Percentiles rank a stretch among this genome's conserved stretches.
Conservation (phyloP, 768 basidiomycete genomes). For the Termitomyces sp. region DNA sequence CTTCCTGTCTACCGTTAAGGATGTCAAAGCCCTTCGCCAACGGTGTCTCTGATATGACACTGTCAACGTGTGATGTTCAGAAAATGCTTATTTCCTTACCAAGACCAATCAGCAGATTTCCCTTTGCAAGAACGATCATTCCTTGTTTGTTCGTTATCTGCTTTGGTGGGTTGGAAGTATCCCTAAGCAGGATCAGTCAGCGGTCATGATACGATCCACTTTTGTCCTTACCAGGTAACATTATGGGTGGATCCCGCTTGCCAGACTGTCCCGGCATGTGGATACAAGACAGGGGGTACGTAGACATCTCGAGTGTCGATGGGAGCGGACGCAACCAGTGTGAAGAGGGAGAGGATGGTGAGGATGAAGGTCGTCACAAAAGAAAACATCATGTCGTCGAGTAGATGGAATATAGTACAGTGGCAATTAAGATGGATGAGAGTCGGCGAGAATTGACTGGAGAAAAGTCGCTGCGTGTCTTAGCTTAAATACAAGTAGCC, state of each 20-base stretch:
- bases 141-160: conserved; percentile 50
- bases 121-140: conserved; percentile 39
- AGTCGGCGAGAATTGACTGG: conserved; percentile 6
- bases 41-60: conserved; percentile 22
- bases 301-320: conserved; percentile 45
- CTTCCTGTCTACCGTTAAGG: conserved; percentile 28
- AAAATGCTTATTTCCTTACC: conserved; percentile 20
- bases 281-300: conserved; percentile 41
- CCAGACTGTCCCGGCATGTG: conserved; percentile 38
- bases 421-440: background rate
- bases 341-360: conserved; percentile 21
- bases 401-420: background rate
- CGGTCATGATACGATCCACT: background rate
- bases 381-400: conserved; percentile 16
- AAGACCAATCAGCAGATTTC: conserved; percentile 26
- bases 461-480: conserved; percentile 11
- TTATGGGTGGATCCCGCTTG: conserved; percentile 33
- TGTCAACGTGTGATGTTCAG: conserved; percentile 1
- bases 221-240: conserved; percentile 43
- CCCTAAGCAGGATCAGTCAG: conserved; percentile 26
- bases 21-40: conserved; percentile 38
- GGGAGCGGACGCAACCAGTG: conserved; percentile 31
- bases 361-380: conserved; percentile 19
- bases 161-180: conserved; percentile 37
- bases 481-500: conserved; percentile 13